Evolutionary conservation across 768 basidiomycete species (phyloP).

Genomic region (Bullera alba): DNA sequence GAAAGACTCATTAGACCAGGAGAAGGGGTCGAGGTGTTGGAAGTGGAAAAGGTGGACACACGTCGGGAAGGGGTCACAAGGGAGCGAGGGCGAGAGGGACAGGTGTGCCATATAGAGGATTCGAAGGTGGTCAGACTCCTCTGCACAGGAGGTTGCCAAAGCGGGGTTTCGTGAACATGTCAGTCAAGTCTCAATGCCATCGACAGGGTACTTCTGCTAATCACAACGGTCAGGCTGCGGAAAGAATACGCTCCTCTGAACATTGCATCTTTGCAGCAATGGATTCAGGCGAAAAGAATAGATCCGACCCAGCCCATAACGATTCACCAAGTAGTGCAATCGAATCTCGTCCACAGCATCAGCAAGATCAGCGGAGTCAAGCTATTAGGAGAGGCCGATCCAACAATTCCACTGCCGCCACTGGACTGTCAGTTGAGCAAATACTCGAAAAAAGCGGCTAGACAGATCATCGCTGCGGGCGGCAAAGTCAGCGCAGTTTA

Average conservation of each 20-base stretch:
- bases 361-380: conserved; percentile 74
- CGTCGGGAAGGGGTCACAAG: conserved; percentile 87
- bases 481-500: conserved; percentile 84
- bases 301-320: conserved; percentile 78
- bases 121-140: conserved; percentile 96
- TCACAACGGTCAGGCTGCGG: no score
- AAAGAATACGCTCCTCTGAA: conserved; percentile 77
- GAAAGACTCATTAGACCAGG: no score
- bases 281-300: conserved; percentile 79
- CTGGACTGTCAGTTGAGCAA: conserved; percentile 76
- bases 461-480: conserved; percentile 71
- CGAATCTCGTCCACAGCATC: conserved; percentile 78
- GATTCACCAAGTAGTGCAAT: conserved; percentile 71
- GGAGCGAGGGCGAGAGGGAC: conserved; percentile 91
- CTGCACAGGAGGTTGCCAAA: conserved; percentile 86
- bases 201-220: no score
- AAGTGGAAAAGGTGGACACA: conserved; percentile 74
- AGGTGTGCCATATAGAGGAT: conserved; percentile 71
- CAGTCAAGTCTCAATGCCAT: conserved; percentile 49
- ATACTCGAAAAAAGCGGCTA: conserved; percentile 78
- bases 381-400: conserved; percentile 59
- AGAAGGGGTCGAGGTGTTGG: conserved; percentile 90
- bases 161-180: conserved; percentile 89
- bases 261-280: conserved; percentile 78
- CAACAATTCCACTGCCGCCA: conserved; percentile 48